Conservation (phyloP, 139 green algal species). For the Volvox reticuliferus region DNA sequence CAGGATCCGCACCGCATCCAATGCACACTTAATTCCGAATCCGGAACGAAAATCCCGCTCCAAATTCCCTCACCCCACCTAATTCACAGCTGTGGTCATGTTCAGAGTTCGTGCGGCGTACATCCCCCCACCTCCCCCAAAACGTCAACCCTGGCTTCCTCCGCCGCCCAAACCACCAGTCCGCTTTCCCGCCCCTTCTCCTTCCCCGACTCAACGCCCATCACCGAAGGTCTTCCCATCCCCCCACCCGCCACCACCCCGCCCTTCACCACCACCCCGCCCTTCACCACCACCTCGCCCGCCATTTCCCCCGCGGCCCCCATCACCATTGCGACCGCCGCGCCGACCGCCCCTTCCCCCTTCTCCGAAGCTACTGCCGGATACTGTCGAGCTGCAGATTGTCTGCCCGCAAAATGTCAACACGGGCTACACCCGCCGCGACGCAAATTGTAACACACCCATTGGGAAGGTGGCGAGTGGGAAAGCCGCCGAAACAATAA, state of each 20-base stretch:
- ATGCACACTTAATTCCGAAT: too few species aligned
- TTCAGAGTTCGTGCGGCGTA: background rate
- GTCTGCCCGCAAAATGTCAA: background rate
- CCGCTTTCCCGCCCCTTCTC: background rate
- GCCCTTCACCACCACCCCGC: background rate
- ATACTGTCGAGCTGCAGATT: background rate
- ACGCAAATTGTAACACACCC: background rate
- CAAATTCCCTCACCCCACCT: background rate
- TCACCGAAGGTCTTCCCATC: background rate
- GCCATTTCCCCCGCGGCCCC: background rate
- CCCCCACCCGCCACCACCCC: background rate
- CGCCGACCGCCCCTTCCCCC: background rate
- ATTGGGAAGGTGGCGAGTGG: background rate
- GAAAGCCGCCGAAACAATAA: background rate
- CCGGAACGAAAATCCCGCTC: too few species aligned
- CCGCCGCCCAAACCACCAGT: background rate
- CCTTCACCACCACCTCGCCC: background rate
- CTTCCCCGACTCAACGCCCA: background rate
- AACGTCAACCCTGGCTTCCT: background rate
- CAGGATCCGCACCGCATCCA: too few species aligned
- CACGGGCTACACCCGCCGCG: background rate
- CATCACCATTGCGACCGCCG: background rate
- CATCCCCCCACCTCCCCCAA: background rate
- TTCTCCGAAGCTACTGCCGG: background rate
- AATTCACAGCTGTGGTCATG: background rate